Evolutionary conservation across 2,329 filamentous ascomycete species (phyloP), one percentile per base, ranked within the genome.

Genomic region (Scorias spongiosa): DNA sequence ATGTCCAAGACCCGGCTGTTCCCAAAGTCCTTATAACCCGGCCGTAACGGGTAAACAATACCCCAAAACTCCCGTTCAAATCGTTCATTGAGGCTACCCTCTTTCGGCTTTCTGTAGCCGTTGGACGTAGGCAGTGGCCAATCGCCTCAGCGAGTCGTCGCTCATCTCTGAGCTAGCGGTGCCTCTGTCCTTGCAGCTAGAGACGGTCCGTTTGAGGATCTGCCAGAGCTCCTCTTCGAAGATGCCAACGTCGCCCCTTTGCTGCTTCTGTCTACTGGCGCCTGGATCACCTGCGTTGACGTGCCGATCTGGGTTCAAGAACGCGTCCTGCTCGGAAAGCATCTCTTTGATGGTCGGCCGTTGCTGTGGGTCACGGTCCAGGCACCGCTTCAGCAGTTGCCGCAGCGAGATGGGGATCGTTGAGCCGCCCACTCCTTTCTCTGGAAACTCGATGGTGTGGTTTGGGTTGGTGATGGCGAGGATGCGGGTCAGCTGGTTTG

Each of bases 401-500:
- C 73, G 67, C 11, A 81, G 62, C 2, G 70, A 68, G 3, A 69
- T 64, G 0, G 76, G 74, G 0, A 81, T 67, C 2, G 65, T 58
- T 0, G 71, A 64, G 9, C 69, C 80, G 38, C 84, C 84, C 42
- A 87, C 67, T 10, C 80, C 84, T 2, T 72, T 69, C 1, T 77
- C 70, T 0, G 81, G 81, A 55, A 80, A 91, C 44, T 84, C 75
- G 56, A 93, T 84, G 5, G 65, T 61, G 60, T 87, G 78, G 44
- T 78, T 72, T 63, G 78, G 84, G 61, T 89, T 84, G 52, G 87
- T 84, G 57, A 93, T 91, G 47, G 84, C 84, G 62, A 86, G 80
- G 60, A 93, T 91, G 17, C 86, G 80, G 32, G 84, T 78, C 67
- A 93, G 84, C 57, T 81, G 84, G 63, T 89, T 91, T 46, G 77